phyloP scores from a whole-genome alignment of 2,329 filamentous ascomycete species.

The Leptographium wingfieldii region DNA sequence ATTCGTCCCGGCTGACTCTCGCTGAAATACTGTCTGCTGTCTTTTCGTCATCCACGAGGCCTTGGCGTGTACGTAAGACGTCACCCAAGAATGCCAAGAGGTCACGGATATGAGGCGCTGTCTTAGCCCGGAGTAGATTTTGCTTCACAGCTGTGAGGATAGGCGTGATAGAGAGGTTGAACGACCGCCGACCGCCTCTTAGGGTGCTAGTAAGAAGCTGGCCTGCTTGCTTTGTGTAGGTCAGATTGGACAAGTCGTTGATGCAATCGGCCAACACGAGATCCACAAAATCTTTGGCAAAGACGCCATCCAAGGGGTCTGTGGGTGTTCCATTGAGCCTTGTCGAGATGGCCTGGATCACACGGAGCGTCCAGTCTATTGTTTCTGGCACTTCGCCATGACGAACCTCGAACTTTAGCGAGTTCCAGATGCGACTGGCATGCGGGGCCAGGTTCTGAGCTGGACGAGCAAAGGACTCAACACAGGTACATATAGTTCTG shows the following conservation, averaged over 20 bases:
- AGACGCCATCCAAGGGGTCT: conserved; percentile 17
- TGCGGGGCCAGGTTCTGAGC: conserved; percentile 35
- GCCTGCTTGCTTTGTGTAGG: conserved; percentile 39
- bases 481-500: conserved; percentile 40
- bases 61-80: conserved; percentile 32
- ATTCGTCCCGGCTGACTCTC: conserved; percentile 21
- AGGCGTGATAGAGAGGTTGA: conserved; percentile 32
- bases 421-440: conserved; percentile 39
- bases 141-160: conserved; percentile 35
- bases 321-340: conserved; percentile 19
- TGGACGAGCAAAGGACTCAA: conserved; percentile 34
- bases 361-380: conserved; percentile 42
- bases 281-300: conserved; percentile 9
- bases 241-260: conserved; percentile 38
- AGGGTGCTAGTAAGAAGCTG: conserved; percentile 38
- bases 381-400: conserved; percentile 47
- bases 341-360: conserved; percentile 36
- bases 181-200: conserved; percentile 34
- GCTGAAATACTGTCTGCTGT: neutral
- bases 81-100: conserved; percentile 38
- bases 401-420: conserved; percentile 50
- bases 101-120: conserved; percentile 36
- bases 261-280: conserved; percentile 39
- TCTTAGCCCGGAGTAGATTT: conserved; percentile 37
- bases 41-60: conserved; percentile 21